These are phyloP conservation scores for Yamagishiella unicocca DNA, from an alignment of 139 green algal species.

Conservation along the genomic window DNA sequence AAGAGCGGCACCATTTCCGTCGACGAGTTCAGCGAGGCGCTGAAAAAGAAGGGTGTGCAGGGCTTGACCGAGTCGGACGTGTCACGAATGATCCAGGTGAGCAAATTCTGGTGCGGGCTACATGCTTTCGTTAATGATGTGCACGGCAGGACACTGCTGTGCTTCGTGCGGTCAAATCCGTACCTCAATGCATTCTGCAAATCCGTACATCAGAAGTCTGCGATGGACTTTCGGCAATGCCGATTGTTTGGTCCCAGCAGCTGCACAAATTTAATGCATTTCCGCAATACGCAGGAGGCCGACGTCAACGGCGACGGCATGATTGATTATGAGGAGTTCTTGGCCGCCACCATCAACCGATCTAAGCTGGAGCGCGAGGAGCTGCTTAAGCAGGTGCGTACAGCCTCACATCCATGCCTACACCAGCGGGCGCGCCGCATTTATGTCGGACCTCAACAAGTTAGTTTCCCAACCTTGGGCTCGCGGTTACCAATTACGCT, in stretches of 20 bases:
- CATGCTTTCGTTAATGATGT: too few relatives aligned
- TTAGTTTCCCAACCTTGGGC: too few relatives aligned
- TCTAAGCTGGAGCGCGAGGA: slow-evolving; percentile 83
- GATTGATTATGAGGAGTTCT: slow-evolving; percentile 93
- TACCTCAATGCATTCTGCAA: too few relatives aligned
- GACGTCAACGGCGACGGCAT: slow-evolving; percentile 83
- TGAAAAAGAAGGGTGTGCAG: slow-evolving; percentile 59
- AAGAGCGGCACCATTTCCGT: slow-evolving; percentile 92
- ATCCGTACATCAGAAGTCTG: too few relatives aligned
- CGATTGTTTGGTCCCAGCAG: too few relatives aligned
- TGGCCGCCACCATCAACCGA: slow-evolving; percentile 84
- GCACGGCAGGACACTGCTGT: too few relatives aligned
- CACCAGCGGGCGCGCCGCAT: not conserved
- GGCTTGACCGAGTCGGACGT: slow-evolving; percentile 53
- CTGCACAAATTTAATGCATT: too few relatives aligned
- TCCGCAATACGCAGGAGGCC: slow-evolving; percentile 72
- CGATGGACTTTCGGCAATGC: too few relatives aligned
- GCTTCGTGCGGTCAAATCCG: too few relatives aligned
- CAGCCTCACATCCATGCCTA: not conserved
- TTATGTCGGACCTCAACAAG: too few relatives aligned
- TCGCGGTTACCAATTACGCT: too few relatives aligned
- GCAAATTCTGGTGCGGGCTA: too few relatives aligned
- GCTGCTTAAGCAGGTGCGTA: slow-evolving; percentile 64
- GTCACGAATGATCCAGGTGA: slow-evolving; percentile 48
- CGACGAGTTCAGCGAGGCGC: slow-evolving; percentile 82